phyloP scores from a whole-genome alignment of 75 land plant species.

The Sequoia sempervirens region DNA sequence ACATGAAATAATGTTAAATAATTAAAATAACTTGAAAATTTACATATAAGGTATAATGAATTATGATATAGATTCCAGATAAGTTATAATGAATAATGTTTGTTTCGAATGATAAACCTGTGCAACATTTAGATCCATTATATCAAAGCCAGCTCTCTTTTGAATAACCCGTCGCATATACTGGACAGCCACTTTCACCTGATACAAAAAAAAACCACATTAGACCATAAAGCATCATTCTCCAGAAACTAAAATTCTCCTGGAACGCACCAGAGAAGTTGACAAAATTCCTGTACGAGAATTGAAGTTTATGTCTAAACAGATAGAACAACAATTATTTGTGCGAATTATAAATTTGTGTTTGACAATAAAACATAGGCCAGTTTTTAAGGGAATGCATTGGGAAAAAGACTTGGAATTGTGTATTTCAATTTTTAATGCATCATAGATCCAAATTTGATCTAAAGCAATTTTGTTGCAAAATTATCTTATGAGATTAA shows the following conservation, averaged over 20 bases:
- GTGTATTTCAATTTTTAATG: background rate
- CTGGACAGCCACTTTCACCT: constrained; percentile 81
- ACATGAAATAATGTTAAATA: background rate
- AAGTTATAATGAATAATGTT: constrained; percentile 1
- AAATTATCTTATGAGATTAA: background rate
- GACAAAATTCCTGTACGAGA: background rate
- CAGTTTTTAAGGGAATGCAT: background rate
- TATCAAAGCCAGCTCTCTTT: constrained; percentile 82
- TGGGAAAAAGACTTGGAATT: background rate
- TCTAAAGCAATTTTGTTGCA: background rate
- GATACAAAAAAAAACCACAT: constrained; percentile 1
- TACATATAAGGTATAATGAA: background rate
- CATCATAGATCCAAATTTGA: background rate
- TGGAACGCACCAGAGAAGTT: background rate
- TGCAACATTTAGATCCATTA: constrained; percentile 61
- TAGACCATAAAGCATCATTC: background rate
- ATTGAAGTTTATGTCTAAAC: background rate
- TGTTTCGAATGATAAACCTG: constrained; percentile 41
- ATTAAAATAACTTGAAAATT: background rate
- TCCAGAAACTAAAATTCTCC: background rate
- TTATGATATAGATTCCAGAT: background rate
- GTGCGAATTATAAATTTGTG: background rate
- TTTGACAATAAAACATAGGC: background rate
- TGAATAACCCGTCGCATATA: constrained; percentile 84
- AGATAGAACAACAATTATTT: background rate